Evolutionary conservation across 176 grass and related monocot genomes (phyloP).

Genomic region (Elymus sibiricus): DNA sequence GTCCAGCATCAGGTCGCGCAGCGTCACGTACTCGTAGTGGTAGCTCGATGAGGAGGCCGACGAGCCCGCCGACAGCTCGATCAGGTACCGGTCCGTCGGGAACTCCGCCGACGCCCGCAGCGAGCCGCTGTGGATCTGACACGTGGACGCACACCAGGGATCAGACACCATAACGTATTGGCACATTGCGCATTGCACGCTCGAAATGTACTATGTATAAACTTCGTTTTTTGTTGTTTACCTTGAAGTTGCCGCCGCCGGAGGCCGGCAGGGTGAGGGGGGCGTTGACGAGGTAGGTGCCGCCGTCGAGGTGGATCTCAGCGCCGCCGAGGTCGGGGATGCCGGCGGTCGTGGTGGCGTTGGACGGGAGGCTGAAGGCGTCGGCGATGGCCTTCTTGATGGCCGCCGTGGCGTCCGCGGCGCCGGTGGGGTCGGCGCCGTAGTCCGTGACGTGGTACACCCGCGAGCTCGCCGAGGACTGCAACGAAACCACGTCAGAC

Average conservation of each 20-base stretch:
- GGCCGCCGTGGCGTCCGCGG: slow-evolving; percentile 49
- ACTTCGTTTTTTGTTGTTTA: neutral
- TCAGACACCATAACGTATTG: neutral
- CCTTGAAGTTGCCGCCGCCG: slow-evolving; percentile 86
- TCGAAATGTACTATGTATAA: too few relatives aligned
- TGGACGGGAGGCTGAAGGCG: slow-evolving; percentile 50
- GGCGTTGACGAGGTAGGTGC: slow-evolving; percentile 62
- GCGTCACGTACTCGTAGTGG: slow-evolving; percentile 69
- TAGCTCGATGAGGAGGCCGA: slow-evolving; percentile 11
- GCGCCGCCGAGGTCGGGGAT: slow-evolving; percentile 80
- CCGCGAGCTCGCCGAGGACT: slow-evolving; percentile 24
- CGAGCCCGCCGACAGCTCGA: slow-evolving; percentile 51
- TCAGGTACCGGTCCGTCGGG: slow-evolving; percentile 62
- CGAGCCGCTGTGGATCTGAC: slow-evolving; percentile 63
- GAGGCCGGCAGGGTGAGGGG: slow-evolving; percentile 57
- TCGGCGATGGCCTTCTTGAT: slow-evolving; percentile 81
- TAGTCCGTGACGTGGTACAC: slow-evolving; percentile 85
- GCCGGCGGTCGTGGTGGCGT: slow-evolving; percentile 54
- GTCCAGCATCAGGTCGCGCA: slow-evolving; percentile 72
- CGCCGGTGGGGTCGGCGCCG: slow-evolving; percentile 76
- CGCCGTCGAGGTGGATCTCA: slow-evolving; percentile 85
- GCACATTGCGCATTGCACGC: neutral
- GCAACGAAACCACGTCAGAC: slow-evolving; percentile 9
- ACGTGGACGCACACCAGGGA: neutral
- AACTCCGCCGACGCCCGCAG: slow-evolving; percentile 62